Evolutionary conservation across 495 filamentous ascomycete genomes (phyloP).

Genomic region (Amphirosellinia nigrospora): DNA sequence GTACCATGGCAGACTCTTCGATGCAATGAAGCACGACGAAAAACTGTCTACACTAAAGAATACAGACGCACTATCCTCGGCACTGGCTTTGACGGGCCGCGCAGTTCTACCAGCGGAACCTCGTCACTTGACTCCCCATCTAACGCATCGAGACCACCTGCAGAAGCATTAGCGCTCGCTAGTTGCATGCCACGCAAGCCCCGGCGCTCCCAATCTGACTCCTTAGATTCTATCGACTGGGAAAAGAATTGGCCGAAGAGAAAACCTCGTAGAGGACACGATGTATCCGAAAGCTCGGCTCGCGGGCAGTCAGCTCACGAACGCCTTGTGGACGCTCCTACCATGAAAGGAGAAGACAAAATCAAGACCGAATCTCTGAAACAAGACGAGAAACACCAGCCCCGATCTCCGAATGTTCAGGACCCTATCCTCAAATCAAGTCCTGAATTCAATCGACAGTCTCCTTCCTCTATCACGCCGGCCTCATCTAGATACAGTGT

Average conservation of each 20-base stretch:
- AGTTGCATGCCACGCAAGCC: conserved; percentile 29
- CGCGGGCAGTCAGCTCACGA: background rate
- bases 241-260: conserved; percentile 33
- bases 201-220: conserved; percentile 27
- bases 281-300: conserved; percentile 34
- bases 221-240: conserved; percentile 35
- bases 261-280: conserved; percentile 33
- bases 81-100: conserved; percentile 37
- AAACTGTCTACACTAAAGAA: background rate
- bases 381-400: conserved; percentile 1
- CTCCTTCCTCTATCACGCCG: background rate
- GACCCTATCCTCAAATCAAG: conserved; percentile 30
- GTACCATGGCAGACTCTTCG: conserved; percentile 17
- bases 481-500: conserved; percentile 13
- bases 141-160: conserved; percentile 5
- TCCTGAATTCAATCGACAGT: conserved; percentile 35
- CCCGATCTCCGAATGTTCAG: conserved; percentile 24
- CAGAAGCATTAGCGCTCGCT: conserved; percentile 16
- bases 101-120: conserved; percentile 34
- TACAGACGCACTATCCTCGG: conserved; percentile 22
- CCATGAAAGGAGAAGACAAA: background rate
- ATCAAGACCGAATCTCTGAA: background rate
- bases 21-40: background rate
- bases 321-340: background rate
- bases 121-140: conserved; percentile 26